Base-by-base conservation (phyloP, 352 stramenopile genomes). In the Saprolegnia parasitica region DNA sequence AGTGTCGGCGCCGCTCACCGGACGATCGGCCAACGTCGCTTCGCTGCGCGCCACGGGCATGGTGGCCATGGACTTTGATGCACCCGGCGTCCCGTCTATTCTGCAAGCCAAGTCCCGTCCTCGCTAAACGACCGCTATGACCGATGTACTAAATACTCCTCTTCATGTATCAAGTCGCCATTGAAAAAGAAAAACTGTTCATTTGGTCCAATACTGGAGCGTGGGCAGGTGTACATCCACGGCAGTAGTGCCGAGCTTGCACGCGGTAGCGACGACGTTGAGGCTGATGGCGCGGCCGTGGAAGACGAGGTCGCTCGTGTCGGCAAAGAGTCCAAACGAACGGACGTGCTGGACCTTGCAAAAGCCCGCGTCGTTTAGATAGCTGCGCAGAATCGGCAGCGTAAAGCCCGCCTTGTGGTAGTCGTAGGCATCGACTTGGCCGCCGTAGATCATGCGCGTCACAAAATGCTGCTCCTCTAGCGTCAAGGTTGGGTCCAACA, bases 391-490 rank as follows among this genome's bases (percentile, higher is more conserved):
- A 32, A 94, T 85, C 21, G 65, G 57, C 18, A 78, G 67, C 50
- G 88, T 81, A 71, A 91, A 93, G 21, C 86, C 82, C 15, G 89
- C 82, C 56, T 89, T 87, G 80, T 95, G 86, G 46, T 90, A 73
- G 72, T 95, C 87, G 72, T 80, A 84, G 4, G 70, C 66, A 65
- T 92, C 81, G 10, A 74, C 67, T 71, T 95, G 87, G 18, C 77
- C 85, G 16, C 83, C 84, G 56, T 81, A 89, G n/a, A 95, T 80
- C 74, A 95, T 77, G 1, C 71, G 79, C 81, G 89, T 91, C 71
- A 95, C 76, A 45, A 75, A 80, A 56, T 81, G 77, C 16, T 76
- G 80, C 37, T 93, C 74, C 35, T 87, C 40, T 16, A 87, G 71
- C 0, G 73, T 83, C 8, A 86, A 76, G 13, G 76, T 81, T 24